These are phyloP conservation scores for Pseudogymnoascus destructans DNA, from an alignment of 2,329 filamentous ascomycete genomes.

Conservation along the genomic window DNA sequence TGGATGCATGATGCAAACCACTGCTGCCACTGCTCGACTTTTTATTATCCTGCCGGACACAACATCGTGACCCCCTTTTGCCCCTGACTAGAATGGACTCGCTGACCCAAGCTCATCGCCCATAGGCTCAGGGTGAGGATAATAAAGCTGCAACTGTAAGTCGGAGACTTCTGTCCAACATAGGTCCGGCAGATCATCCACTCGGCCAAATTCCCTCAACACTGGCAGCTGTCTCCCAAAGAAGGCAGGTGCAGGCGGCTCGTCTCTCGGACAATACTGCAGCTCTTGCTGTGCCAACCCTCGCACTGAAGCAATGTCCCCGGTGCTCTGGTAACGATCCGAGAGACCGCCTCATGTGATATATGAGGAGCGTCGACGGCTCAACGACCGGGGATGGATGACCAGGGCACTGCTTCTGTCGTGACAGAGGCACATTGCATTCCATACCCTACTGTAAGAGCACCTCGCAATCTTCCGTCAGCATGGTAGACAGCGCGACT, in stretches of 20 bases:
- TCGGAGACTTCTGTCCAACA: not conserved
- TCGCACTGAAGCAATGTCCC: not conserved
- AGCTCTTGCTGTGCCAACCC: not conserved
- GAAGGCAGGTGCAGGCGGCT: not conserved
- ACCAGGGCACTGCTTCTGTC: not conserved
- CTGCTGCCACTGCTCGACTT: not conserved
- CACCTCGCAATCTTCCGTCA: not conserved
- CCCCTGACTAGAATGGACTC: conserved; percentile 2
- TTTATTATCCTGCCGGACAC: not conserved
- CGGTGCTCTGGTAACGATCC: not conserved
- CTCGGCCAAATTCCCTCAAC: not conserved
- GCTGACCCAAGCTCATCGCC: not conserved
- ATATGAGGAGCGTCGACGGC: not conserved
- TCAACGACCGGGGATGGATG: not conserved
- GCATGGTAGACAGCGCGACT: not conserved
- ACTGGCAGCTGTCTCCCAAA: not conserved
- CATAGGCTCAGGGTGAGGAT: not conserved
- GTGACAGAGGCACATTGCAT: not conserved
- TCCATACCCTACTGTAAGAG: not conserved
- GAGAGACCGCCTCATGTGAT: not conserved
- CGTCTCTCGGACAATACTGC: conserved; percentile 7
- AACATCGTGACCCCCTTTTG: not conserved
- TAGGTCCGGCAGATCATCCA: not conserved
- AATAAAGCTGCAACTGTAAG: not conserved
- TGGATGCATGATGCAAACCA: conserved; percentile 3